Conservation (phyloP, 139 green algal genomes). For the Coelastrella sp. region DNA sequence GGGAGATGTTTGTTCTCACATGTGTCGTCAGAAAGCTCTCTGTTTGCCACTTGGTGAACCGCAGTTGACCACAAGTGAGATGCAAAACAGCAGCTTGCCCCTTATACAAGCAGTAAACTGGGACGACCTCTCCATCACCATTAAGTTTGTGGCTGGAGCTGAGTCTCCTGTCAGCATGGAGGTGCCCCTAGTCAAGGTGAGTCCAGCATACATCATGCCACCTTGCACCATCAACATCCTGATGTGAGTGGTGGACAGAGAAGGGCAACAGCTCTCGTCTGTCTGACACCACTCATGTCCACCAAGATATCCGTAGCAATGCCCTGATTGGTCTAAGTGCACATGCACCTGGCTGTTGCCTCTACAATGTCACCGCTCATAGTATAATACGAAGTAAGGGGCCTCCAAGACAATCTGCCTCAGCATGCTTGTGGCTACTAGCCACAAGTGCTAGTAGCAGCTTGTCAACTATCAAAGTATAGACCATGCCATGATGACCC, state of each 20-base stretch:
- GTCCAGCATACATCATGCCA: not conserved
- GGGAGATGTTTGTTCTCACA: too few relatives aligned
- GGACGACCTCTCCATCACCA: not conserved
- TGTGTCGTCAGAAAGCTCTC: not conserved
- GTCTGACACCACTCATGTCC: not conserved
- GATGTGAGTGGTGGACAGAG: not conserved
- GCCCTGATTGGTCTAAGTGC: too few relatives aligned
- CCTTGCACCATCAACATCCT: not conserved
- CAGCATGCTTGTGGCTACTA: too few relatives aligned
- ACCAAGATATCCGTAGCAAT: not conserved
- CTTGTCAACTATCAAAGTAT: too few relatives aligned
- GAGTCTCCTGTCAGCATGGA: not conserved
- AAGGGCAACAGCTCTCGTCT: not conserved
- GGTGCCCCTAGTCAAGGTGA: slow-evolving; percentile 12
- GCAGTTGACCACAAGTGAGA: not conserved
- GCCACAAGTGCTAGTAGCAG: too few relatives aligned
- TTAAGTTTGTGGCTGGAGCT: not conserved
- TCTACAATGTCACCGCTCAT: too few relatives aligned
- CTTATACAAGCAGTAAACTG: not conserved
- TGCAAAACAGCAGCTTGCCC: not conserved
- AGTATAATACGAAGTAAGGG: too few relatives aligned
- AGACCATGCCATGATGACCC: too few relatives aligned
- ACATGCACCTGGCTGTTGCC: too few relatives aligned
- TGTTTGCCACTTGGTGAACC: not conserved
- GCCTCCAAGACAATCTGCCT: too few relatives aligned